phyloP scores from a whole-genome alignment of 2,329 filamentous ascomycete genomes.

The Calonectria pseudoreteaudii region DNA sequence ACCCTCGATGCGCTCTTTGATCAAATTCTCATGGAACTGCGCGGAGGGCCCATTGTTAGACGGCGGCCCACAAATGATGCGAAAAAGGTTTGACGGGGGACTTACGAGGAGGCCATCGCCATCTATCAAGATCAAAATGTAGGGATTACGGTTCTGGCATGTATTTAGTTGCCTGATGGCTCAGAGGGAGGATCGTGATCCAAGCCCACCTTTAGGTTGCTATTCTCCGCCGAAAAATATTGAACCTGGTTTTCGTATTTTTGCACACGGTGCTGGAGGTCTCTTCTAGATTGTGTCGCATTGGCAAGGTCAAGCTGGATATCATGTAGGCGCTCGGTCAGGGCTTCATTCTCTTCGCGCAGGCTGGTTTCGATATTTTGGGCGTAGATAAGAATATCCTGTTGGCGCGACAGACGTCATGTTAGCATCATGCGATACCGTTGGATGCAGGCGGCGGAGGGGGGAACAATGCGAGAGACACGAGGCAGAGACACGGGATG shows the following conservation, averaged over 20 bases:
- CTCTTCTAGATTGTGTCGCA: constrained; percentile 60
- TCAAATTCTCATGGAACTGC: constrained; percentile 68
- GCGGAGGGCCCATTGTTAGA: constrained; percentile 21
- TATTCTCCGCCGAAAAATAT: constrained; percentile 52
- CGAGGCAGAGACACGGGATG: background rate
- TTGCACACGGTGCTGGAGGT: constrained; percentile 61
- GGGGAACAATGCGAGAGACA: background rate
- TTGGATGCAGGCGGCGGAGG: background rate
- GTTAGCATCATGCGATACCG: constrained; percentile 7
- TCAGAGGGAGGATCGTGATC: background rate
- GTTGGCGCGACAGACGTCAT: background rate
- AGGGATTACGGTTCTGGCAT: constrained; percentile 65
- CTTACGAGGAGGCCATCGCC: constrained; percentile 71
- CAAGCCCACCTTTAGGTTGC: constrained; percentile 58
- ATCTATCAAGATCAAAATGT: constrained; percentile 71
- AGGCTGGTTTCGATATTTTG: constrained; percentile 58
- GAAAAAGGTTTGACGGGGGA: background rate
- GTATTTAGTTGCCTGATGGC: constrained; percentile 29
- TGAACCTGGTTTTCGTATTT: constrained; percentile 51
- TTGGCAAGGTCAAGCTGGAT: constrained; percentile 63
- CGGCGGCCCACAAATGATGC: background rate
- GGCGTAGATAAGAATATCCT: constrained; percentile 49
- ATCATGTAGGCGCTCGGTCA: constrained; percentile 57
- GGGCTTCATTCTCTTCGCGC: constrained; percentile 56
- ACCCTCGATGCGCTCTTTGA: constrained; percentile 66